A percentile compares a stretch with the other conserved stretches of the same genome.
These are phyloP conservation scores for Epichloe gansuensis DNA, from an alignment of 2,329 filamentous ascomycete genomes.

Conservation along the genomic window DNA sequence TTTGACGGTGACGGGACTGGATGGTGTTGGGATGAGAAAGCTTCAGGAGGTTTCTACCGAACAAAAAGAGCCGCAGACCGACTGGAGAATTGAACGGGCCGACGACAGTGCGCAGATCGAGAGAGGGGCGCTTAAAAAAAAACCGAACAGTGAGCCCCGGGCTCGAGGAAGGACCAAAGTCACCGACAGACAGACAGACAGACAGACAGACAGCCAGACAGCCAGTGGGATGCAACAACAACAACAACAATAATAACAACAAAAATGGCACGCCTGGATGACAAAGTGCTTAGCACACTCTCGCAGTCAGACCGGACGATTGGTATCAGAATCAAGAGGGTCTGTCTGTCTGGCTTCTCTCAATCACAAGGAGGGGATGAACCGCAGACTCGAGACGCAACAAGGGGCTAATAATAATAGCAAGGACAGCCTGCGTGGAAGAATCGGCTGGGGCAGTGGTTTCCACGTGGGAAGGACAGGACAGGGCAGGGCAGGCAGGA, in stretches of 20 bases:
- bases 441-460: neutral
- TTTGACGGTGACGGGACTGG: conserved; percentile 11
- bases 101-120: conserved; percentile 4
- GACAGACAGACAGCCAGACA: too few relatives aligned
- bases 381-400: neutral
- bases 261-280: neutral
- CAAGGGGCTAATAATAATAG: neutral
- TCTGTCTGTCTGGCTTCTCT: neutral
- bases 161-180: too few relatives aligned
- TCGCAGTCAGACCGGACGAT: too few relatives aligned
- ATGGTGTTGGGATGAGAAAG: conserved; percentile 12
- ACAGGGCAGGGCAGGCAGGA: too few relatives aligned
- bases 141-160: neutral
- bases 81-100: conserved; percentile 11
- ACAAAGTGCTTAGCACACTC: neutral
- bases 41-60: conserved; percentile 18
- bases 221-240: neutral
- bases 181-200: neutral
- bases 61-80: conserved; percentile 13
- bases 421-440: neutral
- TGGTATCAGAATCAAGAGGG: neutral
- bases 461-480: neutral
- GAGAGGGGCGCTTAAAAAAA: neutral
- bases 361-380: neutral
- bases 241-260: neutral